These are phyloP conservation scores for Rubroboletus pulcherrimus DNA, from an alignment of 768 basidiomycete genomes.

Conservation along the genomic window DNA sequence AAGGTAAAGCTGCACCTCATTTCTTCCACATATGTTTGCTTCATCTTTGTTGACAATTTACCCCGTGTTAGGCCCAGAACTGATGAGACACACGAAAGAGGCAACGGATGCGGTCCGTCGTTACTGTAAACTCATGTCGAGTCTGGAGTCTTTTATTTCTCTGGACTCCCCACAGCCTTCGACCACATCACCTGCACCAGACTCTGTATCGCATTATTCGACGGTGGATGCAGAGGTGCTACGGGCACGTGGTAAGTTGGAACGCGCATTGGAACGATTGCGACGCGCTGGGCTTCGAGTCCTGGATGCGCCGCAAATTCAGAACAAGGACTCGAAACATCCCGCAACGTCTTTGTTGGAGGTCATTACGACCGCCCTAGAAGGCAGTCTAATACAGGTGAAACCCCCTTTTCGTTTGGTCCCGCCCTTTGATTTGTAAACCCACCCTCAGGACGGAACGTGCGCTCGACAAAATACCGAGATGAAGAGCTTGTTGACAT, in stretches of 20 bases:
- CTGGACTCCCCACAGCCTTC: not conserved
- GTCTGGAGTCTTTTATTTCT: slow-evolving; percentile 8
- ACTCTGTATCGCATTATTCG: not conserved
- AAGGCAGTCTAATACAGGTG: slow-evolving; percentile 31
- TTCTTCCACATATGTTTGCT: not conserved
- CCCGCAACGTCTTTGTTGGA: slow-evolving; percentile 33
- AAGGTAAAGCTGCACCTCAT: slow-evolving; percentile 5
- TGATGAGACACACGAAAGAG: slow-evolving; percentile 18
- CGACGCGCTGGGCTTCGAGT: slow-evolving; percentile 47
- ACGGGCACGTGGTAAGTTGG: slow-evolving; percentile 49
- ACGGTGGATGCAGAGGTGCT: slow-evolving; percentile 12
- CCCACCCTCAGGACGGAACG: slow-evolving; percentile 3
- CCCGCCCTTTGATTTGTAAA: not conserved
- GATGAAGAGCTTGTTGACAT: slow-evolving; percentile 36
- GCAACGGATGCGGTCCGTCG: slow-evolving; percentile 16
- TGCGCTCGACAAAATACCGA: slow-evolving; percentile 10
- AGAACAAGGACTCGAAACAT: slow-evolving; percentile 4
- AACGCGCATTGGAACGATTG: slow-evolving; percentile 57
- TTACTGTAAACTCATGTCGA: slow-evolving; percentile 15
- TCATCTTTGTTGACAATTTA: not conserved
- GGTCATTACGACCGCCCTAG: slow-evolving; percentile 32
- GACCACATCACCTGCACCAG: not conserved
- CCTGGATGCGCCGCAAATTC: slow-evolving; percentile 35
- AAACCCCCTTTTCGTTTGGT: not conserved
- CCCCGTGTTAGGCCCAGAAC: slow-evolving; percentile 11